Conservation (phyloP, 116 monocot genomes). For the Papilionanthe hybrid region DNA sequence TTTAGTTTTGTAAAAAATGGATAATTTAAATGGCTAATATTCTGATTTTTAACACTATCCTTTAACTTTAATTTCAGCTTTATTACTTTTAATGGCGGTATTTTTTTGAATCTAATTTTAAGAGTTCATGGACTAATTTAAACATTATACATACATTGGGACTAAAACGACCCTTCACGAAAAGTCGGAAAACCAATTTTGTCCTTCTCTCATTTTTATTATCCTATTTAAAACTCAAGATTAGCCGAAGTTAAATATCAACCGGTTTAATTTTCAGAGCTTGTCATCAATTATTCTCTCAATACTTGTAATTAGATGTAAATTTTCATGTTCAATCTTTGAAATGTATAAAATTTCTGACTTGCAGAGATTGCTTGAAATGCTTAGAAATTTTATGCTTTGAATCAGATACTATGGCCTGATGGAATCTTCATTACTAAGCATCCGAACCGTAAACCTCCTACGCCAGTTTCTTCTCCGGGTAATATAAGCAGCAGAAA, state of each 20-base stretch:
- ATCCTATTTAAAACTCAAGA: not conserved
- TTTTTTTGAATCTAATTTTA: too few species aligned
- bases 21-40: too few species aligned
- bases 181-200: too few species aligned
- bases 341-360: not conserved
- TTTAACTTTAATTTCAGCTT: too few species aligned
- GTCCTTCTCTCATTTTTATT: not conserved
- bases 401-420: conserved; percentile 85
- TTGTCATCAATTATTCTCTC: not conserved
- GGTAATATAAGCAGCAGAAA: conserved; percentile 19
- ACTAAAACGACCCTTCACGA: too few species aligned
- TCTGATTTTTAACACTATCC: too few species aligned
- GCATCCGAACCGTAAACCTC: conserved; percentile 79
- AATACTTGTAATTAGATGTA: not conserved
- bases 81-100: too few species aligned
- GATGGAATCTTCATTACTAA: conserved; percentile 96
- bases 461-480: conserved; percentile 53
- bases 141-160: too few species aligned
- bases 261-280: not conserved
- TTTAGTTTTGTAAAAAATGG: too few species aligned
- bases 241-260: not conserved
- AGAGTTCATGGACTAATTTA: too few species aligned
- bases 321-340: not conserved
- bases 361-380: conserved; percentile 2
- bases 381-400: conserved; percentile 1